Percentiles rank a stretch among this genome's conserved stretches.
Conservation (phyloP, 495 filamentous ascomycete species). For the Schizothecium vesticola region DNA sequence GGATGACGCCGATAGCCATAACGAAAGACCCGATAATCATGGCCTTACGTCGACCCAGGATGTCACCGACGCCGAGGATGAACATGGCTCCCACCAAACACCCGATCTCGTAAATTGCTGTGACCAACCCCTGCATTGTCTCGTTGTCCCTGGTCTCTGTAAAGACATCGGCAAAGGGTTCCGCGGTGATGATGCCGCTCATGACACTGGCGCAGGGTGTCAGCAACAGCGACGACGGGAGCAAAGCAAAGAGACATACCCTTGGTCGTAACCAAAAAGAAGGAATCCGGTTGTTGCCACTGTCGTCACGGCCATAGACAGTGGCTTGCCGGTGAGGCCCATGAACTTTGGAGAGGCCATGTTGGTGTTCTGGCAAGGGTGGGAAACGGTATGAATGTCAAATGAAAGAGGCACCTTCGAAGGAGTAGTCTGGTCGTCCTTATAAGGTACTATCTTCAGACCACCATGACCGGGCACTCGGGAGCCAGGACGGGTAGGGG, state of each 20-base stretch:
- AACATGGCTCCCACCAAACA: constrained; percentile 71
- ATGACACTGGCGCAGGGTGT: constrained; percentile 40
- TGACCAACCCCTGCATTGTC: constrained; percentile 75
- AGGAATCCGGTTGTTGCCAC: constrained; percentile 71
- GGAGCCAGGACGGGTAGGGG: not conserved
- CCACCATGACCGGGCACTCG: not conserved
- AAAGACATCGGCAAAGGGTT: constrained; percentile 65
- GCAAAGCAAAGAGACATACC: constrained; percentile 21
- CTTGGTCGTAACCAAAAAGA: constrained; percentile 67
- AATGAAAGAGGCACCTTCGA: not conserved
- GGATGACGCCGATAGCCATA: constrained; percentile 70
- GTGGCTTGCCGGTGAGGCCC: constrained; percentile 59
- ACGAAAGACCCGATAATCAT: constrained; percentile 56
- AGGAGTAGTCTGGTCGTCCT: not conserved
- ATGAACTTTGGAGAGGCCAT: constrained; percentile 48
- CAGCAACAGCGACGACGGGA: not conserved
- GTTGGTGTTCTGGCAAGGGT: constrained; percentile 1
- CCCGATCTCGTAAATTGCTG: constrained; percentile 78
- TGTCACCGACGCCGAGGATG: constrained; percentile 63
- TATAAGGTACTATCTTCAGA: not conserved
- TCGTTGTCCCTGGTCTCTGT: constrained; percentile 58
- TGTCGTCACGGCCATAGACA: constrained; percentile 58
- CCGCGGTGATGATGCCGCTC: constrained; percentile 74
- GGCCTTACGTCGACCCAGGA: constrained; percentile 56
- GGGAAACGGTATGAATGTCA: not conserved